Evolutionary conservation across 805 yeast genomes (phyloP), one percentile per base, ranked within the genome.

Genomic region (Saturnispora galanensis): DNA sequence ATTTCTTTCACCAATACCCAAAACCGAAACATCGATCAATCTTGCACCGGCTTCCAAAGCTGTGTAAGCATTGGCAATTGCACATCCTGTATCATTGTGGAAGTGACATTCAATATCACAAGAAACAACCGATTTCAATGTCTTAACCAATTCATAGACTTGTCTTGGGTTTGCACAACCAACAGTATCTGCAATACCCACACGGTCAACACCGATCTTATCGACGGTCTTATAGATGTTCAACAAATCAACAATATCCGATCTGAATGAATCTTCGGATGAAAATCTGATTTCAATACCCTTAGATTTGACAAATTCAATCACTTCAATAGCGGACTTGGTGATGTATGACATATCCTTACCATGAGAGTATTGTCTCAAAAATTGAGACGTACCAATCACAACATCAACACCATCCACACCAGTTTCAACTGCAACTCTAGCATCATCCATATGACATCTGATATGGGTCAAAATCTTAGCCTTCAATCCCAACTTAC

Each of bases 141-240:
- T 93, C 62, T 94, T 81, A 51, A 90, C 93, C 56, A 90, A 77
- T 70, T 90, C 98, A 66, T 90, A 90, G 48, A 90, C 98, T 69
- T 93, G 97, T 70, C 98, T 81, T 58, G 98, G 98, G 73, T 90
- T 90, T 53, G 98, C 98, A 66, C 97, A 84, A 41, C 98, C 98
- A 47, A 90, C 98, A 32, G 98, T 90, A 65, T 90, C 98, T 55
- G 98, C 98, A 69, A 90, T 90, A 70, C 98, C 98, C 45, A 90
- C 96, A 68, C 98, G 81, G 75, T 93, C 88, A 51, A 90, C 98
- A 59, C 98, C 98, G 56, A 90, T 86, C 71, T 87, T 85, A 72
- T 85, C 95, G 53, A 90, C 98, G 26, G 97, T 88, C 67, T 88
- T 84, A 74, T 90, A 90, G 57, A 90, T 93, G 71, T 90, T 90